A percentile compares a stretch with the other conserved stretches of the same genome.
phyloP scores from a whole-genome alignment of 2,329 filamentous ascomycete species.

The Fusarium luffae region DNA sequence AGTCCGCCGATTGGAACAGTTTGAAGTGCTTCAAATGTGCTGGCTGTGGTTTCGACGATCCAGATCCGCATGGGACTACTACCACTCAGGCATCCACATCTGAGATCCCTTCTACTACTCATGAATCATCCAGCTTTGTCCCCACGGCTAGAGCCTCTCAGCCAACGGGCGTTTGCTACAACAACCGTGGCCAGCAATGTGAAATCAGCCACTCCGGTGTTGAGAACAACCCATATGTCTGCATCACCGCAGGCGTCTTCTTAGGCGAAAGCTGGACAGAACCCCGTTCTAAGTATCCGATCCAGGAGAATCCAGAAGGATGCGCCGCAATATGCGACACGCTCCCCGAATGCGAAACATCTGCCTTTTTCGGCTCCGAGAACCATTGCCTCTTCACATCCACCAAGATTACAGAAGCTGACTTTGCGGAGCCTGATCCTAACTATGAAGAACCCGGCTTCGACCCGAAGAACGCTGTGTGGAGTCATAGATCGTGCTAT shows the following conservation, averaged over 20 bases:
- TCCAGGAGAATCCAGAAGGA: slow-evolving; percentile 8
- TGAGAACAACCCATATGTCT: background rate
- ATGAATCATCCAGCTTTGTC: background rate
- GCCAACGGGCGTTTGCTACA: background rate
- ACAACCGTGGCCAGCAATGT: slow-evolving; percentile 11
- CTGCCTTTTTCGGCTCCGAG: background rate
- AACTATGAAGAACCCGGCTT: background rate
- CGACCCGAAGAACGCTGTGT: background rate
- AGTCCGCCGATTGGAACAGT: background rate
- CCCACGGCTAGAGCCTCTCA: background rate
- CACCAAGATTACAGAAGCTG: background rate
- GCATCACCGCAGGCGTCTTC: background rate
- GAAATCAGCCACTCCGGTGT: background rate
- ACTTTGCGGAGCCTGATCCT: background rate
- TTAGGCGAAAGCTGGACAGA: background rate
- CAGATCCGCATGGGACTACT: background rate
- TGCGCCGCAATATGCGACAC: slow-evolving; percentile 22
- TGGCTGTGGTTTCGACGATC: background rate
- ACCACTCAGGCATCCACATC: background rate
- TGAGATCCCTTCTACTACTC: background rate
- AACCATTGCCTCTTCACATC: slow-evolving; percentile 19
- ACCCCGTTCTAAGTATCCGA: slow-evolving; percentile 1
- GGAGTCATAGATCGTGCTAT: slow-evolving; percentile 19
- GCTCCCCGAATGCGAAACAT: slow-evolving; percentile 2
- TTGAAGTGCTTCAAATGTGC: slow-evolving; percentile 4